Evolutionary conservation across 495 filamentous ascomycete genomes (phyloP).

Genomic region (Cenococcum geophilum): DNA sequence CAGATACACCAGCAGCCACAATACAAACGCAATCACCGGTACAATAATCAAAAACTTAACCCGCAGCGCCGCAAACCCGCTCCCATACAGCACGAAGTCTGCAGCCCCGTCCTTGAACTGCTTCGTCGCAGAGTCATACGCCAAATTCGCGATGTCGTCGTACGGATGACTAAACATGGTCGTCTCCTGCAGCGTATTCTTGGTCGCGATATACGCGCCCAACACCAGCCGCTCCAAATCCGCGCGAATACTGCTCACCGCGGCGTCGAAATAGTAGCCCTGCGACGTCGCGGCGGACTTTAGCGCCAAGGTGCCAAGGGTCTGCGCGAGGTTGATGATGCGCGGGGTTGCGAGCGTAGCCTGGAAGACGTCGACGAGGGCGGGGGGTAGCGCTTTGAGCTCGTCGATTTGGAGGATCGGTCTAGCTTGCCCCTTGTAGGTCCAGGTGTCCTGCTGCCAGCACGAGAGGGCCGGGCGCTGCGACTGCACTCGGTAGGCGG

Average conservation of each 20-base stretch:
- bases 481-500: constrained; percentile 19
- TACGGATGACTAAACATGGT: background rate
- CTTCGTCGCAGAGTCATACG: background rate
- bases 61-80: background rate
- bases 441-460: constrained; percentile 37
- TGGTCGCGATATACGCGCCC: background rate
- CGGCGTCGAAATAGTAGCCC: background rate
- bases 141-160: background rate
- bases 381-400: constrained; percentile 17
- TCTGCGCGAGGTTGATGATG: constrained; percentile 27
- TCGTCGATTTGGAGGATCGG: constrained; percentile 21
- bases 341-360: constrained; percentile 28
- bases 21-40: background rate
- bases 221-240: background rate
- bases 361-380: constrained; percentile 19
- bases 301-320: constrained; percentile 32
- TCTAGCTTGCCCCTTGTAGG: constrained; percentile 14
- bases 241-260: background rate
- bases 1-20: background rate
- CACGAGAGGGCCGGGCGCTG: constrained; percentile 36
- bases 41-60: background rate
- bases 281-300: background rate
- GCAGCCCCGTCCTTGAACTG: background rate
- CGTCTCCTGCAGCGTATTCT: background rate
- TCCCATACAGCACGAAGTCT: background rate